These are phyloP conservation scores for Fusarium phyllophilum DNA, from an alignment of 2,329 filamentous ascomycete genomes.

Conservation along the genomic window DNA sequence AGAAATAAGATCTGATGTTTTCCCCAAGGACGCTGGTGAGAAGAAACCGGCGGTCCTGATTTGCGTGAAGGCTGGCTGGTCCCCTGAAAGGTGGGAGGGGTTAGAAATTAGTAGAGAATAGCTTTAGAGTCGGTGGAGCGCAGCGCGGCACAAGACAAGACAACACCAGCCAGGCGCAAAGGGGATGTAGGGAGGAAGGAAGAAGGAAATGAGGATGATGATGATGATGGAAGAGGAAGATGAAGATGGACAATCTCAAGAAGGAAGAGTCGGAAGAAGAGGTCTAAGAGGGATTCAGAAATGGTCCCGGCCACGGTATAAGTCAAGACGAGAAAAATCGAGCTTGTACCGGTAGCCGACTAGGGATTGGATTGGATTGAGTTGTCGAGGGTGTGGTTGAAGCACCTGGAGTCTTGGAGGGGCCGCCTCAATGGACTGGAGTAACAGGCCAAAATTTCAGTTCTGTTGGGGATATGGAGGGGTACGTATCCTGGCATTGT, in stretches of 20 bases:
- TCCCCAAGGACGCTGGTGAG: constrained; percentile 43
- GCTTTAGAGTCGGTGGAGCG: constrained; percentile 43
- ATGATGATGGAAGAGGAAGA: constrained; percentile 32
- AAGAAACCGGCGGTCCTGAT: constrained; percentile 41
- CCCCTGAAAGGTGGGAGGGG: constrained; percentile 42
- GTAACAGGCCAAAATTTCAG: constrained; percentile 50
- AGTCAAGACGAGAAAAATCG: constrained; percentile 44
- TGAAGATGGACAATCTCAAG: constrained; percentile 45
- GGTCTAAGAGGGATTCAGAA: constrained; percentile 40
- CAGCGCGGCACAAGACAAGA: constrained; percentile 39
- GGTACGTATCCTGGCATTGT: constrained; percentile 44
- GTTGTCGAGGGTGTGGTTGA: constrained; percentile 38
- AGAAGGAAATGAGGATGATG: constrained; percentile 27
- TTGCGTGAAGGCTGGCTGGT: constrained; percentile 44
- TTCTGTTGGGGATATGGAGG: constrained; percentile 56
- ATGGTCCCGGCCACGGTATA: constrained; percentile 45
- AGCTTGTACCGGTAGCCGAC: constrained; percentile 37
- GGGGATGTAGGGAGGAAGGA: constrained; percentile 30
- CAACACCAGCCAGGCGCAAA: constrained; percentile 45
- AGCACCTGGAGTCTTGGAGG: constrained; percentile 41
- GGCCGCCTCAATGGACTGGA: constrained; percentile 43
- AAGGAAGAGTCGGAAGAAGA: constrained; percentile 38
- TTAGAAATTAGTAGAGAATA: constrained; percentile 44
- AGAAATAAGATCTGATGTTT: constrained; percentile 40
- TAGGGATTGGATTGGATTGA: constrained; percentile 25